Base-by-base conservation (phyloP, 148 eudicot genomes). In the Persicaria maculosa region DNA sequence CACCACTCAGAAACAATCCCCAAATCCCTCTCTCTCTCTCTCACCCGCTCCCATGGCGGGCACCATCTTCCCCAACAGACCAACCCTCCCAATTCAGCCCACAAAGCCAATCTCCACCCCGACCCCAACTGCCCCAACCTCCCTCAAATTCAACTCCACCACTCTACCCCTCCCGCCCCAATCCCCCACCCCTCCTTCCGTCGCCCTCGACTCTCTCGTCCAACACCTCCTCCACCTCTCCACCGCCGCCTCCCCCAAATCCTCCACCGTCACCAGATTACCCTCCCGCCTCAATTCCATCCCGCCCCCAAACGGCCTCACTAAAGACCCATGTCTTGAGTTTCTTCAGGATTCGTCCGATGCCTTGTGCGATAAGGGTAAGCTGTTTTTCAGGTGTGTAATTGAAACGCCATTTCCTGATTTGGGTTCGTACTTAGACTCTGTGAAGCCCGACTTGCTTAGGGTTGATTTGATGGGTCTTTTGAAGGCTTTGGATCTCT, bases 171-270 rank as follows among this genome's bases (percentile, higher is more conserved):
- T 83, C 14, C 80, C 84, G 12, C 90, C 87, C 9, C 91, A 86
- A 71, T 77, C 84, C 11, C 84, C 75, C 47, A 72, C 79, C 12
- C 72, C 86, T 6, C 81, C 91, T 62, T 78, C 93, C 1, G 77
- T 89, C 57, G 87, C 89, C 1, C 15, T 89, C 9, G 97, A 91
- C 59, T 87, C 98, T 12, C 88, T 93, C 62, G 83, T 93, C 67
- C 86, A 84, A 44, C 91, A 91, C 47, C 91, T 93, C 50, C 83
- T 86, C 61, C 91, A 88, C 47, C 79, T 90, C 74, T 90, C 97
- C 50, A 77, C 74, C 47, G 77, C 74, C 87, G 79, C 68, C 79
- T 78, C 77, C 53, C 80, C 81, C 44, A 84, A 88, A 72, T 59
- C 65, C 65, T 47, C 73, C 73, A 36, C 73, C 40, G 12, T 71